Base-by-base conservation (phyloP, 148 eudicot species). In the Chenopodium album region DNA sequence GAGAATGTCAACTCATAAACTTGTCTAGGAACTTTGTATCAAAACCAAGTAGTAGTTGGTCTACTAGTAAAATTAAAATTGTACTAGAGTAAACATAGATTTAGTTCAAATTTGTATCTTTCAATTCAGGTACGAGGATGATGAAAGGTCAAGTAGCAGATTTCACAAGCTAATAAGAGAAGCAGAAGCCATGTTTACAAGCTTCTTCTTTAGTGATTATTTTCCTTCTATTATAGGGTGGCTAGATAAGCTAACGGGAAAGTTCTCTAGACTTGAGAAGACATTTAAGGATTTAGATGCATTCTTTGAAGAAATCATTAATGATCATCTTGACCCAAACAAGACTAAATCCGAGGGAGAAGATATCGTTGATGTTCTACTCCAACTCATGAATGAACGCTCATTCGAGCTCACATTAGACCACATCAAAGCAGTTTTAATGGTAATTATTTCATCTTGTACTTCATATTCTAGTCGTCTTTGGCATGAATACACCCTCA, bases 351-450 rank as follows among this genome's bases (percentile, higher is more conserved):
- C 75, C 2, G 76, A 79, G 8, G 26, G 73, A 11, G 85, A 84
- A 47, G 89, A 87, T 67, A 52, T 87, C 2, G 66, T 87, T 48
- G 89, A 87, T 66, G 78, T 84, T 75, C 41, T 87, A 37, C 83
- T 87, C 19, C 71, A 83, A 2, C 83, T 84, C 2, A 77, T 37
- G 7, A 74, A 71, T 31, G 73, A 84, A 14, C 64, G 77, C 34
- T 71, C 83, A 44, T 79, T 82, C 71, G 84, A 81, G 13, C 74
- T 86, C 63, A 87, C 85, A 48, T 46, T 76, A 60, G 81, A 87
- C 50, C 81, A 84, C 70, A 74, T 87, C 81, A 87, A 87, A 76
- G 87, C 85, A 65, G 62, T 84, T 4, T 32, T 87, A 32, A 87
- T 87, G 89, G 89, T 87, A 87, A 64, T 1, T 31, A 31, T 54